These are phyloP conservation scores for Melampsora occidentalis DNA, from an alignment of 1,284 basidiomycete genomes.

Conservation along the genomic window DNA sequence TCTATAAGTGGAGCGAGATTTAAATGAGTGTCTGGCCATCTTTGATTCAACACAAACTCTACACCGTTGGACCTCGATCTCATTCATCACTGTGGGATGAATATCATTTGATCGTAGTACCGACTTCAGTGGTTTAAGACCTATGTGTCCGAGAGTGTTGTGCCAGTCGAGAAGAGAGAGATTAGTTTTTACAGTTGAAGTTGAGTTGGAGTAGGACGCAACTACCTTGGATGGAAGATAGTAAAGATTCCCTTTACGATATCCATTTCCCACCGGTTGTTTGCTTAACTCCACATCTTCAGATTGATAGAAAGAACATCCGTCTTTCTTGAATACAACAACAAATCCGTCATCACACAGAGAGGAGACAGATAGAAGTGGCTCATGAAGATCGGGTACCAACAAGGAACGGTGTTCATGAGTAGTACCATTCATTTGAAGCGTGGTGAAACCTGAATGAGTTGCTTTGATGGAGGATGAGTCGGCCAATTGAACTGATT, in stretches of 20 bases:
- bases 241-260: conserved; percentile 13
- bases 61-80: not conserved
- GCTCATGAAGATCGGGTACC: conserved; percentile 12
- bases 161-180: not conserved
- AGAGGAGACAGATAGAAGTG: not conserved
- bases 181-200: not conserved
- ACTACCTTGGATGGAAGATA: conserved; percentile 24
- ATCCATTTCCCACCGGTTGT: not conserved
- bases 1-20: not conserved
- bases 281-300: too few species aligned
- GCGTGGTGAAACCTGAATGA: not conserved
- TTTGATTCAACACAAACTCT: not conserved
- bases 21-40: not conserved
- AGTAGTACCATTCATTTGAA: not conserved
- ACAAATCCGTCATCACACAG: conserved; percentile 8
- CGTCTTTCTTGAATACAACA: not conserved
- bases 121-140: not conserved
- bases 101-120: not conserved
- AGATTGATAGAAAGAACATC: not conserved
- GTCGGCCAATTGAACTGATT: not conserved
- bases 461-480: conserved; percentile 1
- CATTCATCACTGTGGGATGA: not conserved
- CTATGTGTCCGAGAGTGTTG: not conserved
- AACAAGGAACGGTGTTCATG: not conserved
- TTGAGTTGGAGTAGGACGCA: not conserved